Percentiles rank a stretch among this genome's conserved stretches.
Conservation (phyloP, 805 yeast species). For the Hermanozyma aechmeae region DNA sequence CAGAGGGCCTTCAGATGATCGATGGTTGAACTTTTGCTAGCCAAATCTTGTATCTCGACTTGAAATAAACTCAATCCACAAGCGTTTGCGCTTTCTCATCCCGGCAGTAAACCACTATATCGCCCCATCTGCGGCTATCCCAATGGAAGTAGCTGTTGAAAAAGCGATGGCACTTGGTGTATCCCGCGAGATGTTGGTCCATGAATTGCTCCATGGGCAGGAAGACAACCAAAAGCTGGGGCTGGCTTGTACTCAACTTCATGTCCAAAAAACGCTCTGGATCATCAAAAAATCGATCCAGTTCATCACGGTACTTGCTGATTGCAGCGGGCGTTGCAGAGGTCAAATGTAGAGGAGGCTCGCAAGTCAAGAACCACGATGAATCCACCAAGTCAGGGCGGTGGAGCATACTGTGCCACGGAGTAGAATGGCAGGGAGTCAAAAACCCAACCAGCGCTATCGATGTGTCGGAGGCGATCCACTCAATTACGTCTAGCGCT, state of each 20-base stretch:
- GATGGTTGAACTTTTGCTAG: too few species aligned
- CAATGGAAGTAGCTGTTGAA: conserved; percentile 82
- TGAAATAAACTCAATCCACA: too few species aligned
- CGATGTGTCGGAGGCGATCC: conserved; percentile 29
- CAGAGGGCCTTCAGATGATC: too few species aligned
- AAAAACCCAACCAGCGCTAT: conserved; percentile 63
- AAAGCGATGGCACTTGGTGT: conserved; percentile 41
- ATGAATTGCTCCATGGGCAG: conserved; percentile 46
- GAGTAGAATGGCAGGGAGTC: conserved; percentile 97
- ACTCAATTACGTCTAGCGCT: conserved; percentile 57
- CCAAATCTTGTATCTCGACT: too few species aligned
- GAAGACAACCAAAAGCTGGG: conserved; percentile 64
- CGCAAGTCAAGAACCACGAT: conserved; percentile 81
- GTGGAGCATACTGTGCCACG: conserved; percentile 83
- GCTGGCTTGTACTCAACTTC: conserved; percentile 38
- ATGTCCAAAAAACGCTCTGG: conserved; percentile 47
- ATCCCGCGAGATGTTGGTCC: conserved; percentile 29
- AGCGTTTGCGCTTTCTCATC: too few species aligned
- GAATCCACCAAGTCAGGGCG: conserved; percentile 28
- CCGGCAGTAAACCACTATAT: conserved; percentile 58
- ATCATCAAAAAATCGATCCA: conserved; percentile 71
- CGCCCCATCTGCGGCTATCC: conserved; percentile 75
- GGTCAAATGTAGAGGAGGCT: conserved; percentile 62
- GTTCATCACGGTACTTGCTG: conserved; percentile 64
- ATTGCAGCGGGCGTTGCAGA: conserved; percentile 15